Conservation (phyloP, 148 eudicot species). For the Arbutus unedo region DNA sequence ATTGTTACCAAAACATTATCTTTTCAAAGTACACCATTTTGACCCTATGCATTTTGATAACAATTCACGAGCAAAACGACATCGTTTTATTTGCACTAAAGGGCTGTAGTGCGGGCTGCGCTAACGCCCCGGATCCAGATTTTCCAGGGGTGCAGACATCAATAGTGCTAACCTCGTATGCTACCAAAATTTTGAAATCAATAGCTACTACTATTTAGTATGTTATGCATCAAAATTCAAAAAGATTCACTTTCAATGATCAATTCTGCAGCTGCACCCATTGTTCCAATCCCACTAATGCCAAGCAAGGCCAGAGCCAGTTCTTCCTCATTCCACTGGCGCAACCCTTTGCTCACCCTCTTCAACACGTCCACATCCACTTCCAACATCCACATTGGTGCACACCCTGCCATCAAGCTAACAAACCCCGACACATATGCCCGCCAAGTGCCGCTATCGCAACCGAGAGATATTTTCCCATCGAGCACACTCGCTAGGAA, state of each 20-base stretch:
- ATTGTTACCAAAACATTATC: too few species aligned
- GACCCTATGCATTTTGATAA: too few species aligned
- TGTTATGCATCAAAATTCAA: slow-evolving; percentile 19
- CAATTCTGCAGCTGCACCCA: slow-evolving; percentile 89
- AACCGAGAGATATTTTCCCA: slow-evolving; percentile 81
- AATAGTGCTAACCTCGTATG: slow-evolving; percentile 3
- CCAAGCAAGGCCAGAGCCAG: slow-evolving; percentile 66
- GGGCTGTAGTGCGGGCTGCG: too few species aligned
- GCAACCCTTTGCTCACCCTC: slow-evolving; percentile 70
- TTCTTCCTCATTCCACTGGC: slow-evolving; percentile 72
- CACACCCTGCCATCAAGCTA: slow-evolving; percentile 72
- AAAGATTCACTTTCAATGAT: slow-evolving; percentile 38
- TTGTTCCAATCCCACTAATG: slow-evolving; percentile 53
- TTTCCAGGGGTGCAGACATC: background rate
- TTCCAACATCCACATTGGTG: slow-evolving; percentile 70
- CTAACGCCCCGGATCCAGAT: too few species aligned
- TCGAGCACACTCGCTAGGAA: slow-evolving; percentile 77
- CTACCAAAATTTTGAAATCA: slow-evolving; percentile 16
- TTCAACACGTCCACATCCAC: slow-evolving; percentile 60
- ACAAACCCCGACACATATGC: slow-evolving; percentile 77
- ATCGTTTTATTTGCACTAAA: too few species aligned
- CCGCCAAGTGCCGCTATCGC: slow-evolving; percentile 70
- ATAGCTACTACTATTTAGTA: slow-evolving; percentile 26
- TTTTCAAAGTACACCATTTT: too few species aligned
- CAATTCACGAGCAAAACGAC: too few species aligned